Conservation (phyloP, 192 early-diverging fungal genomes). For the Funneliformis geosporum region DNA sequence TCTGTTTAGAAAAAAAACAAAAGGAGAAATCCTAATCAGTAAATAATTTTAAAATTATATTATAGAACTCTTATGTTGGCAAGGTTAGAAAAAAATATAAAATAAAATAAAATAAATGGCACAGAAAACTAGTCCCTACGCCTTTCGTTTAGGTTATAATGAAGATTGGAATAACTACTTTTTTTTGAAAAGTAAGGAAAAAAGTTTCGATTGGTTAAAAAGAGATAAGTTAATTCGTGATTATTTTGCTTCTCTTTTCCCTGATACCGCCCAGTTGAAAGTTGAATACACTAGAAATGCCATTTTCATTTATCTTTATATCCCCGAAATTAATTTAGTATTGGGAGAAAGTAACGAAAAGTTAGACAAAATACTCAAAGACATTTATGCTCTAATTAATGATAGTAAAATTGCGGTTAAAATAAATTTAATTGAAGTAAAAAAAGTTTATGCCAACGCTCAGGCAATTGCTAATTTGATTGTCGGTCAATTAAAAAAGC, state of each 20-base stretch:
- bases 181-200: not conserved
- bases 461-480: not conserved
- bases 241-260: not conserved
- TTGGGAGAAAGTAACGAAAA: not conserved
- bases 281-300: not conserved
- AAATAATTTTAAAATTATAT: too few relatives aligned
- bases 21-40: too few relatives aligned
- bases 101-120: not conserved
- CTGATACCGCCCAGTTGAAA: not conserved
- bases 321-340: not conserved
- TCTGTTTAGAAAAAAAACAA: constrained; percentile 15
- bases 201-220: not conserved
- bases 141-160: not conserved
- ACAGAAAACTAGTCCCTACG: not conserved
- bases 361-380: not conserved
- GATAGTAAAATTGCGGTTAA: not conserved
- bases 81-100: not conserved
- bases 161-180: not conserved
- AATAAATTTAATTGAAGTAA: not conserved
- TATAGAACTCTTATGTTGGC: too few relatives aligned
- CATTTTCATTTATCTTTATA: not conserved
- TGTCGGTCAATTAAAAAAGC: not conserved
- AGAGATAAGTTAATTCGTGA: not conserved
- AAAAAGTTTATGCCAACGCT: too few relatives aligned
- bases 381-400: not conserved